Percentiles rank a stretch among this genome's conserved stretches.
Conservation (phyloP, 2,329 filamentous ascomycete species). For the Diaporthe sp. region DNA sequence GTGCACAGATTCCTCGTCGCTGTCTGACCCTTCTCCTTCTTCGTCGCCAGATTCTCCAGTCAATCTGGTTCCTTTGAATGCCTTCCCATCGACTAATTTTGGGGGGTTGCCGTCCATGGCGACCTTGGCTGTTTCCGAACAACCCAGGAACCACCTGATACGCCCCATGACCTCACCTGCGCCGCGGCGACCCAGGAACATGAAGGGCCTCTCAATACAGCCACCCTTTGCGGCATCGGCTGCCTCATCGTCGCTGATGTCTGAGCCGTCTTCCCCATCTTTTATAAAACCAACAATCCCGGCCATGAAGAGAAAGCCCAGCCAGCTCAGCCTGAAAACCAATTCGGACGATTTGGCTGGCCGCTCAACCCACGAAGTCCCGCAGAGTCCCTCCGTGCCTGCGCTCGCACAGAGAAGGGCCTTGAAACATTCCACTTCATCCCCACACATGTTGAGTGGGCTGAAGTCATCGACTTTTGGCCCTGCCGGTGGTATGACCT, state of each 20-base stretch:
- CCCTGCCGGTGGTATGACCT: slow-evolving; percentile 72
- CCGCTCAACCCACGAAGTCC: slow-evolving; percentile 64
- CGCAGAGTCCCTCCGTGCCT: slow-evolving; percentile 66
- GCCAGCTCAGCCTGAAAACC: slow-evolving; percentile 83
- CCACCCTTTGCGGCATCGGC: slow-evolving; percentile 64
- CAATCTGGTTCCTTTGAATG: slow-evolving; percentile 77
- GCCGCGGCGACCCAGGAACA: slow-evolving; percentile 80
- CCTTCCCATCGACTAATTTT: slow-evolving; percentile 74
- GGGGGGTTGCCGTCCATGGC: slow-evolving; percentile 60
- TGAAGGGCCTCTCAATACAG: slow-evolving; percentile 87
- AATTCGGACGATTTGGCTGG: slow-evolving; percentile 69
- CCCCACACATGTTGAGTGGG: slow-evolving; percentile 74
- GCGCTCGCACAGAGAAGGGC: slow-evolving; percentile 73
- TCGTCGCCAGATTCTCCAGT: slow-evolving; percentile 92
- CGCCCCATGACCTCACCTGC: slow-evolving; percentile 77
- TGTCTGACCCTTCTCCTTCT: slow-evolving; percentile 91
- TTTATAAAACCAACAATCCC: slow-evolving; percentile 86
- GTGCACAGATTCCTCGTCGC: slow-evolving; percentile 89
- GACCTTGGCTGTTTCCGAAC: slow-evolving; percentile 60
- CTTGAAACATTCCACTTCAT: slow-evolving; percentile 76
- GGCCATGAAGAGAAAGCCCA: slow-evolving; percentile 79
- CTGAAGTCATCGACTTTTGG: slow-evolving; percentile 71
- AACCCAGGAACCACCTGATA: slow-evolving; percentile 53
- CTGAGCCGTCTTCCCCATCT: slow-evolving; percentile 78
- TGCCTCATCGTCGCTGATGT: slow-evolving; percentile 63